A percentile compares a stretch with the other conserved stretches of the same genome.
Conservation (phyloP, 2,329 filamentous ascomycete genomes). For the Didymella pomorum region DNA sequence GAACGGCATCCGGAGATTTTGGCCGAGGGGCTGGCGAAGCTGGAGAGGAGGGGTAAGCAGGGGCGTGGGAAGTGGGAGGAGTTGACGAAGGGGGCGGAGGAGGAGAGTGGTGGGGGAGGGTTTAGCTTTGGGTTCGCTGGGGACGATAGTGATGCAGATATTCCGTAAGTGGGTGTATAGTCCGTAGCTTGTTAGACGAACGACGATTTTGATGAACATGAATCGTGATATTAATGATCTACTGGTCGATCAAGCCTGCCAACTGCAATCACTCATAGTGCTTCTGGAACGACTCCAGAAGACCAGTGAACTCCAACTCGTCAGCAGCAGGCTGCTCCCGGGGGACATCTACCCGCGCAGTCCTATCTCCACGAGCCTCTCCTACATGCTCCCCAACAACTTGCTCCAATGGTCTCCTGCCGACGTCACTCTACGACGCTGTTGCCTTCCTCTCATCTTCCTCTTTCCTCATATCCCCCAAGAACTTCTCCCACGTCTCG, state of each 20-base stretch:
- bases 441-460: constrained; percentile 50
- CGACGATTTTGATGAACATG: background rate
- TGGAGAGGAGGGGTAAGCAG: constrained; percentile 75
- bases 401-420: background rate
- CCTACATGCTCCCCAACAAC: background rate
- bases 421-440: constrained; percentile 27
- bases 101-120: constrained; percentile 63
- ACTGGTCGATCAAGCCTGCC: background rate
- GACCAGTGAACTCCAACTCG: constrained; percentile 3
- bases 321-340: background rate
- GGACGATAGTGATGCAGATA: constrained; percentile 58
- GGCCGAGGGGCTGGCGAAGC: constrained; percentile 68
- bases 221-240: constrained; percentile 14
- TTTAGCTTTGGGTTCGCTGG: constrained; percentile 71
- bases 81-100: constrained; percentile 66
- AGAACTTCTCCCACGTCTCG: constrained; percentile 86
- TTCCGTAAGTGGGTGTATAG: constrained; percentile 31
- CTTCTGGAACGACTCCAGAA: constrained; percentile 2
- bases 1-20: constrained; percentile 70
- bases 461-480: constrained; percentile 85
- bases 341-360: background rate
- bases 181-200: background rate
- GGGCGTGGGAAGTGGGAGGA: constrained; percentile 79
- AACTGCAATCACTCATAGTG: constrained; percentile 3
- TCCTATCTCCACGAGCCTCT: background rate